These are phyloP conservation scores for Apocynum venetum DNA, from an alignment of 257 asterid species.

Conservation along the genomic window DNA sequence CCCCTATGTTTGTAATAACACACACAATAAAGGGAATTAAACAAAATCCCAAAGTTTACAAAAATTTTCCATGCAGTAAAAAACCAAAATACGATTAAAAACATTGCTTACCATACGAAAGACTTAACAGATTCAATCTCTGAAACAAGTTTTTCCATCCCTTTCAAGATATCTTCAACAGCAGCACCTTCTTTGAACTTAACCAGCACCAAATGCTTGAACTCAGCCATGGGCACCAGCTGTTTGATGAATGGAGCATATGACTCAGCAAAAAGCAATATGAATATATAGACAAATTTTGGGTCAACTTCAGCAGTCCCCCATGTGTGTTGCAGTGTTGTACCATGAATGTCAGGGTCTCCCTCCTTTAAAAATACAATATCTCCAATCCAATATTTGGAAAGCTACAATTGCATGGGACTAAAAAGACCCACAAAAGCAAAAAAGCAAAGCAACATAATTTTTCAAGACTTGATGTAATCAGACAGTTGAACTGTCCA, in stretches of 20 bases:
- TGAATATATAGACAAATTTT: constrained; percentile 30
- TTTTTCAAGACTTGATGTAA: neutral
- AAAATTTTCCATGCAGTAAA: neutral
- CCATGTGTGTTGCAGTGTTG: constrained; percentile 27
- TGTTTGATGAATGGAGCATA: constrained; percentile 7
- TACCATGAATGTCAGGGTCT: constrained; percentile 44
- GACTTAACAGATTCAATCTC: constrained; percentile 78
- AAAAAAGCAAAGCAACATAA: neutral
- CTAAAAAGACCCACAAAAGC: constrained; percentile 32
- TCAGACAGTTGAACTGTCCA: neutral
- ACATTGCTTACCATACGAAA: constrained; percentile 56
- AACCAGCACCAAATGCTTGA: constrained; percentile 84
- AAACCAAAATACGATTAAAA: neutral
- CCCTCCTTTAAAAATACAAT: constrained; percentile 42
- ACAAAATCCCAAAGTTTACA: no score
- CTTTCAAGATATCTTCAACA: constrained; percentile 60
- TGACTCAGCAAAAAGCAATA: constrained; percentile 16
- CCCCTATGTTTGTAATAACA: constrained; percentile 45
- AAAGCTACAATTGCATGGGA: constrained; percentile 36
- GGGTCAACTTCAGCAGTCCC: constrained; percentile 32
- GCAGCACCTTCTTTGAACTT: constrained; percentile 73
- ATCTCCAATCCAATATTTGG: constrained; percentile 38
- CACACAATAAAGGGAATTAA: no score
- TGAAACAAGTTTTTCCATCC: constrained; percentile 68
- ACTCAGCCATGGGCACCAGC: constrained; percentile 44